Conservation (phyloP, 306 rosid genomes). For the Ziziphus jujuba region DNA sequence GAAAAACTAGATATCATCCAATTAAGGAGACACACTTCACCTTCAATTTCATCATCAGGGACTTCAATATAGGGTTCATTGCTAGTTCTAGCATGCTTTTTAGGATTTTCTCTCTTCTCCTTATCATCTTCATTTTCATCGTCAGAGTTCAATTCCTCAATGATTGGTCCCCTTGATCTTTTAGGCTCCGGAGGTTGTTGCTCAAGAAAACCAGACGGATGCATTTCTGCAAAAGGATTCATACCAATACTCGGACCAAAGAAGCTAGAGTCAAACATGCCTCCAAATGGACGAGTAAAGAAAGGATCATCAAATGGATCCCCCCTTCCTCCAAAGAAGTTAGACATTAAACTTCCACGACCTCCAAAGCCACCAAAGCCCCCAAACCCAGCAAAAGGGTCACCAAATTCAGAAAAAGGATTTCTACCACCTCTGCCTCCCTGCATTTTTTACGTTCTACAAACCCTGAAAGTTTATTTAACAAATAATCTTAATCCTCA, state of each 20-base stretch:
- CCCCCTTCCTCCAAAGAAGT: constrained; percentile 65
- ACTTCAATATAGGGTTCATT: constrained; percentile 44
- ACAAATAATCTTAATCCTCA: background rate
- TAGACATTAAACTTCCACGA: constrained; percentile 49
- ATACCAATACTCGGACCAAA: constrained; percentile 49
- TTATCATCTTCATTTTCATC: constrained; percentile 53
- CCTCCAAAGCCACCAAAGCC: constrained; percentile 64
- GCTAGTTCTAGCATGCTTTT: constrained; percentile 54
- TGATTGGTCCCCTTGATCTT: constrained; percentile 58
- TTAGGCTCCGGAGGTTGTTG: constrained; percentile 53
- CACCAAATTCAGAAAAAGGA: constrained; percentile 47
- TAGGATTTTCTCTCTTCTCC: constrained; percentile 49
- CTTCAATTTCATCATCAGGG: constrained; percentile 68
- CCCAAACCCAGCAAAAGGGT: constrained; percentile 67
- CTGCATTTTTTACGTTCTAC: constrained; percentile 47
- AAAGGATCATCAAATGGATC: constrained; percentile 84
- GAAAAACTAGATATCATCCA: background rate
- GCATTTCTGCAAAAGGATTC: constrained; percentile 45
- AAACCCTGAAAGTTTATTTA: constrained; percentile 29
- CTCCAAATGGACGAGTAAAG: constrained; percentile 68
- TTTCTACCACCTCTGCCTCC: constrained; percentile 60
- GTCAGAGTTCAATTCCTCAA: constrained; percentile 81
- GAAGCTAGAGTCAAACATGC: constrained; percentile 52
- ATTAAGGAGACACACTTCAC: constrained; percentile 29
- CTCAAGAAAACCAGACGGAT: constrained; percentile 53